These are phyloP conservation scores for Cymbopogon flexuosus DNA, from an alignment of 202 grass and related monocot species.

Conservation along the genomic window DNA sequence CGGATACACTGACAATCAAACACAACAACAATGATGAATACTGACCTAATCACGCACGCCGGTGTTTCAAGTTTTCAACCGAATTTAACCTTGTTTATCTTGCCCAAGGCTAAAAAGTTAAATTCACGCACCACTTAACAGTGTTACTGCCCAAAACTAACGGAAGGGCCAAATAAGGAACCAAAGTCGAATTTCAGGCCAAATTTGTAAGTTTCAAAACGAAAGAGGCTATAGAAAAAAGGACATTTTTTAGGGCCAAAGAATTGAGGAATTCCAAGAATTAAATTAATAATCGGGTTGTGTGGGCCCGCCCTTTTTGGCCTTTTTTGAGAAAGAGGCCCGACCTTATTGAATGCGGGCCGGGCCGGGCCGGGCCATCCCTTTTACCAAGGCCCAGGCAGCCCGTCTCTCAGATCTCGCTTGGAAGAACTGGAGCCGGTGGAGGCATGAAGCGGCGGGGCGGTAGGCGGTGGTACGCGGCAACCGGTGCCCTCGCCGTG, in stretches of 20 bases:
- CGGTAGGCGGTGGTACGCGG: constrained; percentile 14
- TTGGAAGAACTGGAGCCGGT: neutral
- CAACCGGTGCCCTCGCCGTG: constrained; percentile 41
- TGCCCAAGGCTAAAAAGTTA: neutral
- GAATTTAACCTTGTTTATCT: neutral
- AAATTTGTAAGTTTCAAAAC: neutral
- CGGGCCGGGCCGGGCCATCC: no score
- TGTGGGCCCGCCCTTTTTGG: no score
- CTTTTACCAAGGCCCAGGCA: no score
- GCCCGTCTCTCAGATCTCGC: neutral
- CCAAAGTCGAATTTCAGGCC: neutral
- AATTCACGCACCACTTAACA: neutral
- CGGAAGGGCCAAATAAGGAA: neutral
- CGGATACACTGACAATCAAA: neutral
- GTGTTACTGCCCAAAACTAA: no score
- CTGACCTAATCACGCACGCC: neutral
- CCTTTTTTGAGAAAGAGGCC: no score
- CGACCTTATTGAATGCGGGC: no score
- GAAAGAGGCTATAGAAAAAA: no score
- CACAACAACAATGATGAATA: neutral
- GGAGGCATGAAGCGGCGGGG: neutral
- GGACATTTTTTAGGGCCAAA: no score
- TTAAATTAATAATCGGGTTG: no score
- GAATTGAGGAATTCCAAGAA: no score
- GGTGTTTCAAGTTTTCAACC: neutral